Conservation (phyloP, 2,329 filamentous ascomycete species). For the Cladosporium sp. region DNA sequence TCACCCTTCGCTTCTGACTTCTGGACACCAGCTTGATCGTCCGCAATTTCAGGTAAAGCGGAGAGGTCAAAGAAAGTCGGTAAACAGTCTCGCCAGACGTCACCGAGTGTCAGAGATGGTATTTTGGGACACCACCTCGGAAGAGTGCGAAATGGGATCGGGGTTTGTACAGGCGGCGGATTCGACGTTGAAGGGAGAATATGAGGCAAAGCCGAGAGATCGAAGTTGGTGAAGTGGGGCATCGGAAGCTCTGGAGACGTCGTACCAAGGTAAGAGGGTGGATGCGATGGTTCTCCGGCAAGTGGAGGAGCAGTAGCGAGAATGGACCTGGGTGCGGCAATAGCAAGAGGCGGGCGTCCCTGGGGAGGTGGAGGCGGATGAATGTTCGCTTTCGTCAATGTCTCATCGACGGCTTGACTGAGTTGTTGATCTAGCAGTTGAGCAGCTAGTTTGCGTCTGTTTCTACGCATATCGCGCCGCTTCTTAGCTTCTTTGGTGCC, state of each 20-base stretch:
- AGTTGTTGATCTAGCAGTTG: conserved; percentile 29
- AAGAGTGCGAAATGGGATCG: conserved; percentile 13
- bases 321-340: background rate
- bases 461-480: conserved; percentile 27
- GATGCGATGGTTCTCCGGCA: background rate
- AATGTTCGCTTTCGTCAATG: conserved; percentile 21
- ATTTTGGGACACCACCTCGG: conserved; percentile 27
- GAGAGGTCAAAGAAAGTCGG: conserved; percentile 29
- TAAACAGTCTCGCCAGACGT: conserved; percentile 19
- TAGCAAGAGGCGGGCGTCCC: conserved; percentile 7
- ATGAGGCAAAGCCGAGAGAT: conserved; percentile 18
- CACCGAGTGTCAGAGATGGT: conserved; percentile 21
- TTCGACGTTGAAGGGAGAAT: conserved; percentile 11
- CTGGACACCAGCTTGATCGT: background rate
- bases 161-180: conserved; percentile 12
- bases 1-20: background rate
- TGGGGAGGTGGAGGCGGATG: conserved; percentile 8
- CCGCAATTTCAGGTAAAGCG: conserved; percentile 19
- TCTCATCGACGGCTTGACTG: conserved; percentile 25
- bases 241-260: conserved; percentile 24
- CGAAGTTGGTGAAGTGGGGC: conserved; percentile 21
- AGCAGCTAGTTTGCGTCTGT: conserved; percentile 24
- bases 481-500: conserved; percentile 28
- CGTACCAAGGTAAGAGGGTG: conserved; percentile 5
- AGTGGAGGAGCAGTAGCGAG: background rate